These are phyloP conservation scores for Saposhnikovia divaricata DNA, from an alignment of 129 eudicot species.

Conservation along the genomic window DNA sequence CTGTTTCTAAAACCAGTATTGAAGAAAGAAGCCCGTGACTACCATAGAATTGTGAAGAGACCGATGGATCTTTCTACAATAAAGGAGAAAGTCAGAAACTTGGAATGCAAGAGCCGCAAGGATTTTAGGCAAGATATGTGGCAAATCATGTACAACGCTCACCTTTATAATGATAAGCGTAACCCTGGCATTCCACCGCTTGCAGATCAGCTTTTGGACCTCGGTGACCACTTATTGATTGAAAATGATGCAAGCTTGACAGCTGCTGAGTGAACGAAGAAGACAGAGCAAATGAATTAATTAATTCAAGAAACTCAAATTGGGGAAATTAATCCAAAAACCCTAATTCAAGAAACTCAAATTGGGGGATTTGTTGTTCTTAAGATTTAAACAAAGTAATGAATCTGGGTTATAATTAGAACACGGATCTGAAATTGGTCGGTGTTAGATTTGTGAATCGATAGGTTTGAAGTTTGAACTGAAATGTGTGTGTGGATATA, in stretches of 20 bases:
- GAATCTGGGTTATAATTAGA: too few species aligned
- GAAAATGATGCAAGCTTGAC: constrained; percentile 33
- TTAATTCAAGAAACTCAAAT: too few species aligned
- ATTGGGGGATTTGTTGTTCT: too few species aligned
- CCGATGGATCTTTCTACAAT: constrained; percentile 92
- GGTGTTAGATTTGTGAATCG: too few species aligned
- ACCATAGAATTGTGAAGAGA: constrained; percentile 37
- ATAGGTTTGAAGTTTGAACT: too few species aligned
- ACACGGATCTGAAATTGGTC: too few species aligned
- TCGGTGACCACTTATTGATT: constrained; percentile 56
- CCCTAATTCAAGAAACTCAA: too few species aligned
- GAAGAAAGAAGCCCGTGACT: constrained; percentile 86
- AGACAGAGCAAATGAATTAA: too few species aligned
- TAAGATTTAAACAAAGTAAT: too few species aligned
- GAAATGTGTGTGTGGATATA: too few species aligned
- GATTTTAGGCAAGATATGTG: constrained; percentile 76
- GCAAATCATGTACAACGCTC: constrained; percentile 75
- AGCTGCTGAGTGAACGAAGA: too few species aligned
- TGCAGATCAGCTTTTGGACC: constrained; percentile 78
- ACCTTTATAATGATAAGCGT: constrained; percentile 52
- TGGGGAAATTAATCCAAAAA: too few species aligned
- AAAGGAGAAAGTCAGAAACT: constrained; percentile 57
- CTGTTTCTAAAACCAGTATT: constrained; percentile 78
- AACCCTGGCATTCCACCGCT: constrained; percentile 88
- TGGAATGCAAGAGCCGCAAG: constrained; percentile 62